Base-by-base conservation (phyloP, 441 rosid species). In the Adansonia rubrostipa region DNA sequence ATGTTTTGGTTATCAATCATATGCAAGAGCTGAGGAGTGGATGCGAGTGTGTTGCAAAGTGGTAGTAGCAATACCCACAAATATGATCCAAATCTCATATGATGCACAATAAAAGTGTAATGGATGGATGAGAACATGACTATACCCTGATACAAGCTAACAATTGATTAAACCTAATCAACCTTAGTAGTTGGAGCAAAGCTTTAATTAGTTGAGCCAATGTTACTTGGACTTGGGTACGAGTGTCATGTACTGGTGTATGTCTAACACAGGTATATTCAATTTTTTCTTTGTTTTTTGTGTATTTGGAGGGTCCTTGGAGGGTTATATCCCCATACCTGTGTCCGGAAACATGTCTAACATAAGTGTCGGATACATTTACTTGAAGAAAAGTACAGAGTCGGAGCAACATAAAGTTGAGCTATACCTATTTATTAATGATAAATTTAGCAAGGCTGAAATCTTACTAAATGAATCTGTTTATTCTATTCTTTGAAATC, bases 391-490 rank as follows among this genome's bases (percentile, higher is more conserved):
- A 28, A 28, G 33, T 28, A 28, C 33, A 28, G 33, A 28, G 33
- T 28, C 33, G 33, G 33, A 28, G 33, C 33, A 28, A 1, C 2
- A 28, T 28, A 28, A 28, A 28, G 33, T 28, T 28, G 2, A 28
- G 33, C 14, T 14, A 70, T 24, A 14, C 24, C 20, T 48, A 7
- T 70, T 7, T 70, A 13, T 50, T 14, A 24, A 3, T 51, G 74
- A 70, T 28, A 48, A 69, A 22, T 50, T 19, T 69, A 48, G 6
- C 57, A 69, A 47, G 54, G 73, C 17, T 69, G 42, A 69, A 69
- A 48, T 69, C 58, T 22, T 13, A 33, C 67, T 62, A 24, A n/a
- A 45, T 48, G 58, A 69, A 69, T 67, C 54, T 8, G 36, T 67
- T 44, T 45, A 9, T 48, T 50, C 58, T 22, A 48, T 74, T 74